Percentiles rank a stretch among this genome's conserved stretches.
phyloP scores from a whole-genome alignment of 441 rosid species.

The Monsonia emarginata region DNA sequence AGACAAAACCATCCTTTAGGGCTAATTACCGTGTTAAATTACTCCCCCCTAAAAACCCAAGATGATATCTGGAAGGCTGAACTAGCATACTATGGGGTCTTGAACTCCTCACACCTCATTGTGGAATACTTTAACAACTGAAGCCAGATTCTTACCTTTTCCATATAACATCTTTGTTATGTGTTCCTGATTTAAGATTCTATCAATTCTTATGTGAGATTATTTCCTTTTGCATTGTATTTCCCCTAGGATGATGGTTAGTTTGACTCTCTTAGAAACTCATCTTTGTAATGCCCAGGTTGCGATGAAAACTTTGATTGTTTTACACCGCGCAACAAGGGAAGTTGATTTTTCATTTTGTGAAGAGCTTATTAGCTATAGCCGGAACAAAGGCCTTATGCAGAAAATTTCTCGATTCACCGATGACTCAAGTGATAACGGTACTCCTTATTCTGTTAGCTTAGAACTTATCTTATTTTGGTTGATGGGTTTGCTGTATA shows the following conservation, averaged over 20 bases:
- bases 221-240: not conserved
- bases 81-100: too few species aligned
- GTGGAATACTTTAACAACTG: too few species aligned
- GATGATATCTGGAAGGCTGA: too few species aligned
- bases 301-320: conserved; percentile 38
- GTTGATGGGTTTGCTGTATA: not conserved
- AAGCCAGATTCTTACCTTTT: too few species aligned
- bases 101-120: too few species aligned
- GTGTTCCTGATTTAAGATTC: not conserved
- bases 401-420: conserved; percentile 30
- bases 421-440: conserved; percentile 32
- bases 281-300: conserved; percentile 27
- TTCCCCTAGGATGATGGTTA: not conserved
- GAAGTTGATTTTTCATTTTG: conserved; percentile 30
- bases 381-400: conserved; percentile 19
- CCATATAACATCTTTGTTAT: not conserved
- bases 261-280: not conserved
- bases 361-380: conserved; percentile 23
- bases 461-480: conserved; percentile 4
- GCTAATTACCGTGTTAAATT: too few species aligned
- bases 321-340: conserved; percentile 32
- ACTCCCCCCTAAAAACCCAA: too few species aligned
- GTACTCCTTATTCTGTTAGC: conserved; percentile 11
- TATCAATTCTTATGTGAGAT: not conserved
- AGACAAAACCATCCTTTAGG: too few species aligned